Evolutionary conservation across 1,284 basidiomycete genomes (phyloP).

Genomic region (Cutaneotrichosporon sp.): DNA sequence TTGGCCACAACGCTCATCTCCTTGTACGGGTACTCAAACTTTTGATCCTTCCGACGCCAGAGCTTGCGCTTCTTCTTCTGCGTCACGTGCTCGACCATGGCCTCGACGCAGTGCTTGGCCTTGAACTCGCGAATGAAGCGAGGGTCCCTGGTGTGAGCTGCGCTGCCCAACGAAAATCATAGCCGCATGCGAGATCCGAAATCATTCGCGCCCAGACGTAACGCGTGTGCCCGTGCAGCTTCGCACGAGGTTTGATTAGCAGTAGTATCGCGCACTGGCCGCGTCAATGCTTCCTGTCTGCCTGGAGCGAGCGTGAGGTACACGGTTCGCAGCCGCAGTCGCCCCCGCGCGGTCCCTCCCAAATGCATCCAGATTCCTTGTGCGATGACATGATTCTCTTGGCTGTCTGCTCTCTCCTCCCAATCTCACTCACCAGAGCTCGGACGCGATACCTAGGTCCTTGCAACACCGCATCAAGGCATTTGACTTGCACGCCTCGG

Average conservation of each 20-base stretch:
- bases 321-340: not conserved
- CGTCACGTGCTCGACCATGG: conserved; percentile 75
- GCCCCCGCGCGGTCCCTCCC: too few species aligned
- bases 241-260: not conserved
- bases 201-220: not conserved
- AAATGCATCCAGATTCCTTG: not conserved
- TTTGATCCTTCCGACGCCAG: conserved; percentile 83
- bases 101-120: conserved; percentile 75
- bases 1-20: conserved; percentile 54
- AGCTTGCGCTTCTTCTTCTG: conserved; percentile 90
- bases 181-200: not conserved
- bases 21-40: conserved; percentile 82
- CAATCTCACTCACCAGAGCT: conserved; percentile 73
- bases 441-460: conserved; percentile 91
- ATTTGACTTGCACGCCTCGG: conserved; percentile 93
- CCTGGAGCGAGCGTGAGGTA: not conserved
- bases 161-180: too few species aligned
- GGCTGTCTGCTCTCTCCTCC: not conserved
- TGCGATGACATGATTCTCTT: not conserved
- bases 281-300: not conserved
- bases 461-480: conserved; percentile 98
- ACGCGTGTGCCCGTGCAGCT: not conserved
- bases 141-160: conserved; percentile 70
- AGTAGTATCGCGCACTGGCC: not conserved
- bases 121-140: conserved; percentile 94